Conservation (phyloP, 2,329 filamentous ascomycete genomes). For the Colletotrichum graminicola region DNA sequence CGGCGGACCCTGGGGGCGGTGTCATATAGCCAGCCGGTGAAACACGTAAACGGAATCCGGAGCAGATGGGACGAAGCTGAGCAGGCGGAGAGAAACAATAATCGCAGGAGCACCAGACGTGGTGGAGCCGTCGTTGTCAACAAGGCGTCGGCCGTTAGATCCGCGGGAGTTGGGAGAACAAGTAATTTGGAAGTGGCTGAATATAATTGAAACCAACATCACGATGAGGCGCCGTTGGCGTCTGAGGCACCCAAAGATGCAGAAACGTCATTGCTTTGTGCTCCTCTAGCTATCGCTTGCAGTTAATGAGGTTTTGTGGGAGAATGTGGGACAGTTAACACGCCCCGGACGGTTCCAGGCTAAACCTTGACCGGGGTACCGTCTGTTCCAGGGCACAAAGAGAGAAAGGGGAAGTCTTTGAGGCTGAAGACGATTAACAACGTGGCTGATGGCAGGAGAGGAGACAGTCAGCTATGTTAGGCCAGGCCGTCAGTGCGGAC, state of each 20-base stretch:
- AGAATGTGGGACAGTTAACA: neutral
- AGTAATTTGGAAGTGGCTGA: neutral
- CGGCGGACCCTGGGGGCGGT: neutral
- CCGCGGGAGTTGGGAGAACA: neutral
- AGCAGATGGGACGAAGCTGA: slow-evolving; percentile 29
- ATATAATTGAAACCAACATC: neutral
- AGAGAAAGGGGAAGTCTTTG: neutral
- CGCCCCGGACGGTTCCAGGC: neutral
- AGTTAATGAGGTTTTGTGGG: neutral
- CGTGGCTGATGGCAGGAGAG: slow-evolving; percentile 11
- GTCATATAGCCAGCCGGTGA: slow-evolving; percentile 2
- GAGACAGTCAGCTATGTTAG: slow-evolving; percentile 11
- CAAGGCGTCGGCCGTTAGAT: slow-evolving; percentile 14
- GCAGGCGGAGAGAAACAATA: slow-evolving; percentile 10
- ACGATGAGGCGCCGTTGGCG: slow-evolving; percentile 19
- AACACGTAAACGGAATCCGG: slow-evolving; percentile 19
- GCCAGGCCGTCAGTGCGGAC: too few relatives aligned
- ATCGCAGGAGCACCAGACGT: neutral
- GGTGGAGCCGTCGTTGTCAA: neutral
- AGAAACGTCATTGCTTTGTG: neutral
- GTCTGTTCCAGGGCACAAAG: slow-evolving; percentile 9
- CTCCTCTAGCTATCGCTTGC: neutral
- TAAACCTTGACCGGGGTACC: slow-evolving; percentile 13
- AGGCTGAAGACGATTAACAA: slow-evolving; percentile 22
- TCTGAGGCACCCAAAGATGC: neutral